Evolutionary conservation across 345 rosid species (phyloP).

Genomic region (Odontarrhena argentea): DNA sequence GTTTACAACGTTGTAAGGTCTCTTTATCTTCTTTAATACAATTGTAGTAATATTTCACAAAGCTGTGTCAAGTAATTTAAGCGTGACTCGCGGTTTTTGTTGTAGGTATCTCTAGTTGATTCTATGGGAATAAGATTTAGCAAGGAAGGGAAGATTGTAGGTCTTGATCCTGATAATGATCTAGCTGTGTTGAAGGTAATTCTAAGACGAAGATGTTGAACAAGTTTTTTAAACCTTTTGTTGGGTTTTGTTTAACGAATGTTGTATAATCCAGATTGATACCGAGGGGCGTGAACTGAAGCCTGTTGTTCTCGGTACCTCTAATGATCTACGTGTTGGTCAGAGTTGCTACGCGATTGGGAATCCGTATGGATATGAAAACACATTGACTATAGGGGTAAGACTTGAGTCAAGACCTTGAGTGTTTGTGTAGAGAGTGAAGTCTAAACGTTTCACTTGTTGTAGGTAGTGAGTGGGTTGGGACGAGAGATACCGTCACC

Average conservation of each 20-base stretch:
- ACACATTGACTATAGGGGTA: constrained; percentile 96
- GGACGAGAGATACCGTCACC: constrained; percentile 92
- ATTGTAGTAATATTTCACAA: background rate
- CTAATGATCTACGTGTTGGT: constrained; percentile 69
- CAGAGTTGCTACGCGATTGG: constrained; percentile 91
- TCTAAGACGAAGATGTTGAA: background rate
- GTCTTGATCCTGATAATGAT: constrained; percentile 79
- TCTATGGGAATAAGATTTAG: constrained; percentile 60
- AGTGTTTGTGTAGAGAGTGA: background rate
- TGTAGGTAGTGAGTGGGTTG: constrained; percentile 85
- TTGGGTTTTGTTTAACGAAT: background rate
- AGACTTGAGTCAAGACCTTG: constrained; percentile 12
- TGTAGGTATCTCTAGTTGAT: constrained; percentile 70
- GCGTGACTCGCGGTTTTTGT: background rate
- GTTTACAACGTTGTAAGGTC: constrained; percentile 88
- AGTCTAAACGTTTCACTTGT: background rate
- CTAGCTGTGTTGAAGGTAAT: constrained; percentile 78
- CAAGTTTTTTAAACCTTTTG: background rate
- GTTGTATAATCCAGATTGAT: constrained; percentile 52
- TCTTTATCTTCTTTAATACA: constrained; percentile 22
- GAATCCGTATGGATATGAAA: constrained; percentile 86
- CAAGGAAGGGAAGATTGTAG: constrained; percentile 67
- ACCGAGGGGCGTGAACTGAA: constrained; percentile 63
- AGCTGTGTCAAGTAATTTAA: background rate
- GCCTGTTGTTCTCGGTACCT: constrained; percentile 75